A percentile compares a stretch with the other conserved stretches of the same genome.
phyloP scores from a whole-genome alignment of 495 filamentous ascomycete species.

The Cryomyces minteri region DNA sequence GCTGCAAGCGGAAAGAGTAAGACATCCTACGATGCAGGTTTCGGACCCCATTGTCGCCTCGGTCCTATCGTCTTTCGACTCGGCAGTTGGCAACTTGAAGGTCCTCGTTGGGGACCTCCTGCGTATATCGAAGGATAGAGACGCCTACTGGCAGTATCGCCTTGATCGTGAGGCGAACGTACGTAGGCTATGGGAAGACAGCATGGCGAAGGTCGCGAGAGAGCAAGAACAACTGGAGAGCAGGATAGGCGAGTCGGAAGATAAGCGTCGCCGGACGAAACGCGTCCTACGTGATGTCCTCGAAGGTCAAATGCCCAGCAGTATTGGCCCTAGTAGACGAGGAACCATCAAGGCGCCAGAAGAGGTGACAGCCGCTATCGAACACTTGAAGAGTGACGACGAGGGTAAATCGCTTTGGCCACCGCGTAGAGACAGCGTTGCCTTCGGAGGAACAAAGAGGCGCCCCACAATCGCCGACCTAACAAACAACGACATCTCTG shows the following conservation, averaged over 20 bases:
- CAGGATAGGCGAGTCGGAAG: conserved; percentile 74
- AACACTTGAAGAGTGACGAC: not conserved
- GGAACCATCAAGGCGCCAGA: conserved; percentile 10
- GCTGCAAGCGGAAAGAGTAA: conserved; percentile 50
- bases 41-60: conserved; percentile 57
- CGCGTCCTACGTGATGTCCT: conserved; percentile 75
- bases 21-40: conserved; percentile 48
- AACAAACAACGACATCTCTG: conserved; percentile 33
- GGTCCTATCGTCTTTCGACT: conserved; percentile 75
- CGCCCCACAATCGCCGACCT: conserved; percentile 42
- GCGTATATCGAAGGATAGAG: conserved; percentile 80
- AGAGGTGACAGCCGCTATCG: conserved; percentile 5
- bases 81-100: conserved; percentile 73
- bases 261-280: conserved; percentile 78
- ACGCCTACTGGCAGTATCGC: conserved; percentile 92
- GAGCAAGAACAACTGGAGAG: conserved; percentile 86
- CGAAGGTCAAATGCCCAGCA: conserved; percentile 31
- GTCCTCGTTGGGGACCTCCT: conserved; percentile 72
- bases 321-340: conserved; percentile 12
- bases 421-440: not conserved
- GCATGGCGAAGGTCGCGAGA: conserved; percentile 81
- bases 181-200: conserved; percentile 93
- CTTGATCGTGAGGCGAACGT: conserved; percentile 77
- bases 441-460: conserved; percentile 23
- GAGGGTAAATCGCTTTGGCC: not conserved